Base-by-base conservation (phyloP, 2,329 filamentous ascomycete genomes). In the Neospermospora avenae region DNA sequence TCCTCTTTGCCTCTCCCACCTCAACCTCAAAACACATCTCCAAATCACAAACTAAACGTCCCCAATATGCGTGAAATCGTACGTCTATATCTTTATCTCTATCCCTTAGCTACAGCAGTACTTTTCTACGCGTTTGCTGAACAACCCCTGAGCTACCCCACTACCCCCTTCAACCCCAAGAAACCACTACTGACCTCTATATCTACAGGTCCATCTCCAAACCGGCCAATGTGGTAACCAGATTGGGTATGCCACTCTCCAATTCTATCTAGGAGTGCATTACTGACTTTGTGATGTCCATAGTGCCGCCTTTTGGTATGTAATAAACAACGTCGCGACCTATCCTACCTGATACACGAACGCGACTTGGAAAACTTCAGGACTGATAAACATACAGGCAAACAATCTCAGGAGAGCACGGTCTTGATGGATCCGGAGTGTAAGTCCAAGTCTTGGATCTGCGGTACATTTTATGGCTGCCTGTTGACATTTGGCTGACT, bases 181-280 rank as follows among this genome's bases (percentile, higher is more conserved):
- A 71, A 75, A 72, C 52, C 66, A 72, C 71, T 72, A 79, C 86
- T 89, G 81, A 87, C 84, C 74, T 65, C 68, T 60, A 31, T 68
- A 57, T 74, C 49, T 61, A 84, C 76, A 98, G 93, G 93, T 98
- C 81, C 95, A 99, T 82, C 92, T 99, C 74, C 95, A 99, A 84
- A 99, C 95, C 85, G 95, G 95, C 80, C 95, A 99, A 88, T 98
- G 95, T 84, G 93, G 95, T 87, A 99, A 99, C 90, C 95, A 99
- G 91, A 96, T 98, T 73, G 93, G 95, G 93, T 93, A 95, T 84
- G 93, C 45, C 18, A 18, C 39, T 24, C 53, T 22, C 35, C 22
- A 46, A 35, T 28, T n/a, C 37, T 8, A 10, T 31, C 14, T 55
- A 13, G 4, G 6, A 42, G 14, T 11, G 11, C 3, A 18, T 28